Evolutionary conservation across 2,329 filamentous ascomycete genomes (phyloP).

Genomic region (Tolypocladium sp.): DNA sequence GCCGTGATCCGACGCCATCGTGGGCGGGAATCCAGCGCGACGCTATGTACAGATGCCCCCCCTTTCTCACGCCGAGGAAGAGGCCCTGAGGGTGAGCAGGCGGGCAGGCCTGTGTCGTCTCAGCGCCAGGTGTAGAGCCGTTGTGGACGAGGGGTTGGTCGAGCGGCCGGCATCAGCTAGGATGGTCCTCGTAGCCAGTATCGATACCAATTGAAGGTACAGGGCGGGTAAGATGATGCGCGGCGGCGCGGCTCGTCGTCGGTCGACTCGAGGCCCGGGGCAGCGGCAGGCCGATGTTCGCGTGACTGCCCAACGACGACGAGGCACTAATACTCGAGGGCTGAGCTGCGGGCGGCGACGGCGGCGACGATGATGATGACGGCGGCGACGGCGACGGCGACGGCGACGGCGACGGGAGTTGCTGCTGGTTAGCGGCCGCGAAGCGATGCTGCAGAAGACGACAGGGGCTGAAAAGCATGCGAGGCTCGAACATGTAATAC

Average conservation of each 20-base stretch:
- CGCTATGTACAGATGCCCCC: constrained; percentile 11
- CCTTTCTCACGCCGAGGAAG: not conserved
- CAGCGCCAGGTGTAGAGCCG: constrained; percentile 21
- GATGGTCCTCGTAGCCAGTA: constrained; percentile 6
- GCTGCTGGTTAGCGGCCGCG: constrained; percentile 1
- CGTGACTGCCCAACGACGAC: not conserved
- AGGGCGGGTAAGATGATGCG: constrained; percentile 9
- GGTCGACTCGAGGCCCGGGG: constrained; percentile 7
- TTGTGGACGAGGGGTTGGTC: constrained; percentile 19
- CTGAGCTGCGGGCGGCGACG: constrained; percentile 2
- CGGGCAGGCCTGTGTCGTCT: constrained; percentile 11
- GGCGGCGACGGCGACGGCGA: not conserved
- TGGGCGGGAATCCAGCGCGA: constrained; percentile 15
- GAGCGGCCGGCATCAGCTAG: constrained; percentile 28
- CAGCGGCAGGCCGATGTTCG: not conserved
- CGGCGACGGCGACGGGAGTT: not conserved
- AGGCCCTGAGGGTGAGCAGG: not conserved
- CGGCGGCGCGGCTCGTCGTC: constrained; percentile 7
- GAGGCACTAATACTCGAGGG: not conserved
- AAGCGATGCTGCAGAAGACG: constrained; percentile 1
- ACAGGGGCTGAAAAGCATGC: not conserved
- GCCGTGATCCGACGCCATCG: constrained; percentile 39
- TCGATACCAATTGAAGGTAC: constrained; percentile 18
- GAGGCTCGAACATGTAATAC: constrained; percentile 1
- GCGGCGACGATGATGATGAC: not conserved